Evolutionary conservation across 345 rosid species (phyloP), one percentile per base, ranked within the genome.

Genomic region (Eucalyptus lansdowneana): DNA sequence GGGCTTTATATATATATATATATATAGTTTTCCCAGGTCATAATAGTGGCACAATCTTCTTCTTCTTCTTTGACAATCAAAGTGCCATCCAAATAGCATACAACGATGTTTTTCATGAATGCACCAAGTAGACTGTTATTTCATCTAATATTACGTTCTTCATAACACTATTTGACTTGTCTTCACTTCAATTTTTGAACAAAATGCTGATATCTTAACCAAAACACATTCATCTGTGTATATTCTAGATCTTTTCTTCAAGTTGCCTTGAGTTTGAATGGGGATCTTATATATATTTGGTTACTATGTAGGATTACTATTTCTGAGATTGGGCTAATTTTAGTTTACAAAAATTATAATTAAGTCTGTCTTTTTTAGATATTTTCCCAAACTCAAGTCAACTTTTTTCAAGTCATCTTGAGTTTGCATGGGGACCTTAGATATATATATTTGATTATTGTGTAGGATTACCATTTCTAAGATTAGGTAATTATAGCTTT

Each of bases 161-260:
- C 1, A 0, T 29, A 4, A 0, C 76, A 29, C 5, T 29, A 7
- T 65, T 29, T 0, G 2, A 1, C 76, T 7, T 65, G 37, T 65
- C 10, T 29, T 29, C 37, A 65, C 76, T 14, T 65, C 3, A 14
- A 2, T 29, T 14, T 14, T 14, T 65, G 19, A n/a, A 65, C 37
- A 29, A 8, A 29, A 12, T 65, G 0, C 1, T 65, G 21, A 65
- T n/a, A 13, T 29, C 19, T n/a, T 65, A 14, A 7, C 37, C 69
- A 27, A 27, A 3, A 65, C 37, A 7, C 10, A n/a, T 29, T 65
- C 76, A n/a, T 14, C 1, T n/a, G 6, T 25, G 65, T 27, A 25
- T 58, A 3, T 53, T 53, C 56, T 53, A 19, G 56, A 7, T 53
- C 24, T 53, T 53, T 53, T 53, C 56, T 53, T 53, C 56, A 53